phyloP scores from a whole-genome alignment of 2,329 filamentous ascomycete species.

The Annulohypoxylon truncatum region DNA sequence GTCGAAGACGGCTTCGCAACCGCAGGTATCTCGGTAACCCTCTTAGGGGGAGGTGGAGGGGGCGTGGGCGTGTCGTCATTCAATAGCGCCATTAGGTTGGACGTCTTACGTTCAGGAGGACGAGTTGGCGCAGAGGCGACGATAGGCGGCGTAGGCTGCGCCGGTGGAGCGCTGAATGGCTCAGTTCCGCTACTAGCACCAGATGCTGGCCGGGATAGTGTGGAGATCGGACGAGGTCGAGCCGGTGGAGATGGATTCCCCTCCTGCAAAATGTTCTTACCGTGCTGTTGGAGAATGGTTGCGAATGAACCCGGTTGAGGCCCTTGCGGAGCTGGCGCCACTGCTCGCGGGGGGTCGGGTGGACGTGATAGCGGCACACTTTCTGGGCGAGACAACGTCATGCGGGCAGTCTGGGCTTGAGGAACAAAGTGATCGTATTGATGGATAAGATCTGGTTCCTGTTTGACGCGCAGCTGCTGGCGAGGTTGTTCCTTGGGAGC shows the following conservation, averaged over 20 bases:
- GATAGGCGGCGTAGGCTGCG: slow-evolving; percentile 54
- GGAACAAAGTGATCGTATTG: slow-evolving; percentile 60
- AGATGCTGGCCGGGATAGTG: slow-evolving; percentile 47
- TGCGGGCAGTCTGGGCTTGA: slow-evolving; percentile 54
- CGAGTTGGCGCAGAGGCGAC: slow-evolving; percentile 56
- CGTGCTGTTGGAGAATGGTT: slow-evolving; percentile 55
- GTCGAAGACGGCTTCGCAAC: slow-evolving; percentile 60
- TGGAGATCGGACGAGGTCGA: slow-evolving; percentile 51
- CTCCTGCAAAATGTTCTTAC: slow-evolving; percentile 57
- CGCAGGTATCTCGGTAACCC: slow-evolving; percentile 60
- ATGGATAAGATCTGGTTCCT: slow-evolving; percentile 61
- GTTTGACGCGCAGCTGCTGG: slow-evolving; percentile 58
- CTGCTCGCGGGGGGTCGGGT: slow-evolving; percentile 58
- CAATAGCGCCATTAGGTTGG: slow-evolving; percentile 71
- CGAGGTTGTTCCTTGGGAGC: slow-evolving; percentile 49
- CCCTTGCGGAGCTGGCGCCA: slow-evolving; percentile 51
- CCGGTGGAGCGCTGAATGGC: slow-evolving; percentile 50
- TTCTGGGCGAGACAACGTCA: slow-evolving; percentile 56
- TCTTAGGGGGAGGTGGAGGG: slow-evolving; percentile 61
- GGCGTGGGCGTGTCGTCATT: slow-evolving; percentile 61
- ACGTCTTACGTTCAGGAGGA: slow-evolving; percentile 67
- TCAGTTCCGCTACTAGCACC: slow-evolving; percentile 47
- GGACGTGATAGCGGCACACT: slow-evolving; percentile 54
- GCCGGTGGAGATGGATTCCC: slow-evolving; percentile 55
- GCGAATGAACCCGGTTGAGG: slow-evolving; percentile 51